Evolutionary conservation across 176 grass and related monocot species (phyloP).

Genomic region (Triticum timopheevii): DNA sequence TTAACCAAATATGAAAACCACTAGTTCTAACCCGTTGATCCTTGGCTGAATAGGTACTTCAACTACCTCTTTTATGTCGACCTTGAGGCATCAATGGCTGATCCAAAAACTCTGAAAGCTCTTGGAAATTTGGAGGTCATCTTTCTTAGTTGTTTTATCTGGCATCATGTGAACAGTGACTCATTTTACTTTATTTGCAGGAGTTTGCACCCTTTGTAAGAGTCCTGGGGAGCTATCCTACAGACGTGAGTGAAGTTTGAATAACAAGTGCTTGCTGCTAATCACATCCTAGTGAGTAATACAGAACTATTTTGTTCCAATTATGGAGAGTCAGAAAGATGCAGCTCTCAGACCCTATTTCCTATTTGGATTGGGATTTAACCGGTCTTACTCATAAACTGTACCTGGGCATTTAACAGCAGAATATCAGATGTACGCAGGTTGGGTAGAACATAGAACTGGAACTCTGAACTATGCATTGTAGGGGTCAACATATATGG

Average conservation of each 20-base stretch:
- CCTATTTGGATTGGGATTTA: neutral
- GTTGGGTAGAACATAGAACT: neutral
- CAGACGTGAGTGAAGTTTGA: conserved; percentile 60
- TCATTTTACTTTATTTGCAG: conserved; percentile 50
- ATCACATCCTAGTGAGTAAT: conserved; percentile 37
- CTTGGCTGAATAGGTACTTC: conserved; percentile 61
- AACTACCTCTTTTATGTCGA: conserved; percentile 97
- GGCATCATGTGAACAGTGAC: neutral
- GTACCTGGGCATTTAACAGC: neutral
- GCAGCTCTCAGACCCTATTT: neutral
- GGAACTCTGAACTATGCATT: neutral
- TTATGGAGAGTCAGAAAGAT: neutral
- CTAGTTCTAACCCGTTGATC: conserved; percentile 4
- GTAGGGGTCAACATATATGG: neutral
- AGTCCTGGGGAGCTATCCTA: conserved; percentile 81
- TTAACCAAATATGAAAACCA: neutral
- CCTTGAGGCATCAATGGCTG: conserved; percentile 86
- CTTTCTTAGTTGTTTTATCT: conserved; percentile 22
- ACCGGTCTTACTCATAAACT: neutral
- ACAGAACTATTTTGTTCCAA: neutral
- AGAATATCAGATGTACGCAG: neutral
- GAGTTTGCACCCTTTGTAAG: conserved; percentile 81
- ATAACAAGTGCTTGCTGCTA: conserved; percentile 21
- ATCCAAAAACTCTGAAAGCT: conserved; percentile 74
- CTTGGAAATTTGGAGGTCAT: conserved; percentile 87